Base-by-base conservation (phyloP, 208 protist species). In the Borovskyia barvae region DNA sequence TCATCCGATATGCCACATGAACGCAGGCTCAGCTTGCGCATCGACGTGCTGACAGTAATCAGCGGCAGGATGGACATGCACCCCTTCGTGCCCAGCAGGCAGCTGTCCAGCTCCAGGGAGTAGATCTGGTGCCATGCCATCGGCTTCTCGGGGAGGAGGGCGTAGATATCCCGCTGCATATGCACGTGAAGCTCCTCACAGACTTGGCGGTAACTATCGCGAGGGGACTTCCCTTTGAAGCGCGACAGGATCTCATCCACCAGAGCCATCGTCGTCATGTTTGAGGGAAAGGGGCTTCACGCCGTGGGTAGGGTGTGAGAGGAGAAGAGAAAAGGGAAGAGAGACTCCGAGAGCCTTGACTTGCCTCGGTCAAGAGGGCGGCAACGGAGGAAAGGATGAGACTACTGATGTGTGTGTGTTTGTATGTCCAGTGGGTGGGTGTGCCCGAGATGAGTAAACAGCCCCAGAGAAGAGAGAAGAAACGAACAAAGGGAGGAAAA, bases 61-160 rank as follows among this genome's bases (percentile, higher is more conserved):
- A 93, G 42, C n/a, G 85, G 85, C 15, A 93, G 53, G 17, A 93
- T 15, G 20, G 83, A 70, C 85, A 90, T 85, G 61, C 82, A 90
- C 8, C 85, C 85, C 41, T 83, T 87, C 5, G 77, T 79, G 20
- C 85, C 85, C 25, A 93, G 65, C 1, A 90, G 48, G 25, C 49
- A 72, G 12, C 40, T 47, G 28, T 67, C 68, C 45, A 85, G 76
- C 37, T 90, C 82, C 25, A 93, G 71, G 26, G 80, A 75, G 30
- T 77, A 62, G 55, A 90, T 76, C 33, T 82, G 81, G 33, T 87
- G 80, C 73, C 75, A 93, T 37, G 81, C 85, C 2, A 60, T 42
- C 2, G 82, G 72, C 17, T 77, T 80, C 48, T 88, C 77, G 2
- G 82, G 82, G 35, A 93, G 75, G 14, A 68, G 19, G 5, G 54